Evolutionary conservation across 768 basidiomycete genomes (phyloP).

Genomic region (Boletus sp.): DNA sequence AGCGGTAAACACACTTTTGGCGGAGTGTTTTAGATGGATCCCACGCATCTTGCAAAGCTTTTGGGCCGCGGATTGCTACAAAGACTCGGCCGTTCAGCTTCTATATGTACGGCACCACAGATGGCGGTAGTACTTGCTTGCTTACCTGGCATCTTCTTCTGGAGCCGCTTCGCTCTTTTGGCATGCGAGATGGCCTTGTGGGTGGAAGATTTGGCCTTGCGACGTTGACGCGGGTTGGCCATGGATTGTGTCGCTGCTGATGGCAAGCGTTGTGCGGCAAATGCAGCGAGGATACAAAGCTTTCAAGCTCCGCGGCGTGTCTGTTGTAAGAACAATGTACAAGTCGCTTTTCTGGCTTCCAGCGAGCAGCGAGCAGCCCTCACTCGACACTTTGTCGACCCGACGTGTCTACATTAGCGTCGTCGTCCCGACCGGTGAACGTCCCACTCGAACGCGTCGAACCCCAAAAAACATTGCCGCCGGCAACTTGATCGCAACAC

Average conservation of each 20-base stretch:
- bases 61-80: constrained; percentile 77
- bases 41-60: constrained; percentile 81
- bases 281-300: background rate
- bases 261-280: background rate
- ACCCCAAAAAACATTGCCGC: constrained; percentile 1
- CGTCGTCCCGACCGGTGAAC: background rate
- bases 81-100: constrained; percentile 7
- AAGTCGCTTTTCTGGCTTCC: background rate
- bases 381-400: background rate
- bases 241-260: constrained; percentile 27
- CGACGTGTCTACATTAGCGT: background rate
- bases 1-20: constrained; percentile 72
- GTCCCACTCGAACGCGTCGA: background rate
- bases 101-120: background rate
- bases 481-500: background rate
- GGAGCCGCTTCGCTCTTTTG: constrained; percentile 65
- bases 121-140: background rate
- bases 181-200: constrained; percentile 73
- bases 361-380: background rate
- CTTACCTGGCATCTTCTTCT: constrained; percentile 77
- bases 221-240: constrained; percentile 93
- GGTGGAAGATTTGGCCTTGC: constrained; percentile 77
- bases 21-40: constrained; percentile 81
- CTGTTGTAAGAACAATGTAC: background rate
- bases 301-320: constrained; percentile 15